Evolutionary conservation across 768 basidiomycete genomes (phyloP), one percentile per base, ranked within the genome.

Genomic region (Plicaturopsis crispa): DNA sequence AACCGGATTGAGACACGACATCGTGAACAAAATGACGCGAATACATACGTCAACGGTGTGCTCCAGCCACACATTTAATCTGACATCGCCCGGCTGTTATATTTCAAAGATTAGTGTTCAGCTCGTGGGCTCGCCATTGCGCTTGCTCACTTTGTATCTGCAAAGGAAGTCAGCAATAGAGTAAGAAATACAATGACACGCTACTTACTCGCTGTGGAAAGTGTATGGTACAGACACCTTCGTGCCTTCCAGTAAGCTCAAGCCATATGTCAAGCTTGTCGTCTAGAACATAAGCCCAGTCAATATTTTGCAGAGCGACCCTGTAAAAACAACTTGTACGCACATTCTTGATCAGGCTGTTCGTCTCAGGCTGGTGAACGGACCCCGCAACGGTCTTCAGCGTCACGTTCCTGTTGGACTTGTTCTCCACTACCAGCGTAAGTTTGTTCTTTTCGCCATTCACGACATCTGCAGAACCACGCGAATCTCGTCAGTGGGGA

Each of bases 391-490:
- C 67, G 48, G 61, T 70, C 43, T 76, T 55, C 13, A 90, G 61
- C 2, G 84, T 85, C 35, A 84, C 67, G 45, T 88, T 84, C 49
- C 69, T 70, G 48, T 73, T 73, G 8, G 83, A 81, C 56, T 75
- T 83, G 60, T 87, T 91, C 59, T 87, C 85, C 10, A 90, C 67
- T 19, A 67, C 58, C 35, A 91, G 58, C 18, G 60, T 60, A 23
- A 91, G 62, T 22, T 70, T 62, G 54, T 88, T 91, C 52, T 72
- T 76, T 66, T 87, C 84, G 42, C 87, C 87, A 48, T 91, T 91
- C 22, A 89, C 78, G 35, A 90, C 65, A 42, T 88, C 87, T 90
- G 50, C n/a, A 45, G n/a, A n/a, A n/a, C n/a, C n/a, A 14, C 14
- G 21, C 21, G 40, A 22, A 5, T n/a, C 10, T 13, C 36, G 39